A percentile compares a stretch with the other conserved stretches of the same genome.
Evolutionary conservation across 306 rosid species (phyloP).

Genomic region (Glycine latifolia): DNA sequence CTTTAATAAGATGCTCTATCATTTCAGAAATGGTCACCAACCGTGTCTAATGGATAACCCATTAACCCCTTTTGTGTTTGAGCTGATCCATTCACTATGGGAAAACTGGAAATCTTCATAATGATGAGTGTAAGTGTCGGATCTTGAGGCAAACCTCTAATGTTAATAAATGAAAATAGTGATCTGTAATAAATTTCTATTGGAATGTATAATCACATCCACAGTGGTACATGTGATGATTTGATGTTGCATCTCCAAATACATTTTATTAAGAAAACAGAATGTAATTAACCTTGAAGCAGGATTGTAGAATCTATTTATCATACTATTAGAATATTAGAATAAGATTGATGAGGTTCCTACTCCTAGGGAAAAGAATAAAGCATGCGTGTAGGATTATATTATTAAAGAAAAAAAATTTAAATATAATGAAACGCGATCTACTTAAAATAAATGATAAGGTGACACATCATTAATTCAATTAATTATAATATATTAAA

Average conservation of each 20-base stretch:
- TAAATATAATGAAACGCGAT: background rate
- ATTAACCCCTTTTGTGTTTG: background rate
- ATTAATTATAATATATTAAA: background rate
- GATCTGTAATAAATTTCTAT: background rate
- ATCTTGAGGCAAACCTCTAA: background rate
- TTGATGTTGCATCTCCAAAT: slow-evolving; percentile 1
- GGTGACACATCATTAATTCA: background rate
- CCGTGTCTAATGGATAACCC: slow-evolving; percentile 10
- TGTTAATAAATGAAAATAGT: background rate
- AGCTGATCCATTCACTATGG: slow-evolving; percentile 5
- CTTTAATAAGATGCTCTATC: slow-evolving; percentile 48
- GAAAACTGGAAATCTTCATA: background rate
- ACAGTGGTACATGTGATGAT: background rate
- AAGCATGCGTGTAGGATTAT: background rate
- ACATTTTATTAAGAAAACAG: background rate
- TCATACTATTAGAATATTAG: background rate
- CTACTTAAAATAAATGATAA: background rate
- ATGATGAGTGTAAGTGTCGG: background rate
- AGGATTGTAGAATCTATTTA: background rate
- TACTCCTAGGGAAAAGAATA: slow-evolving; percentile 8
- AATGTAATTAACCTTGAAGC: background rate
- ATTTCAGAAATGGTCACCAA: slow-evolving; percentile 44
- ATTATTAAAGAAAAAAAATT: background rate
- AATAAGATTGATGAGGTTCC: background rate
- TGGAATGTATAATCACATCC: background rate